These are phyloP conservation scores for Prosopis cineraria DNA, from an alignment of 306 rosid species.

Conservation along the genomic window DNA sequence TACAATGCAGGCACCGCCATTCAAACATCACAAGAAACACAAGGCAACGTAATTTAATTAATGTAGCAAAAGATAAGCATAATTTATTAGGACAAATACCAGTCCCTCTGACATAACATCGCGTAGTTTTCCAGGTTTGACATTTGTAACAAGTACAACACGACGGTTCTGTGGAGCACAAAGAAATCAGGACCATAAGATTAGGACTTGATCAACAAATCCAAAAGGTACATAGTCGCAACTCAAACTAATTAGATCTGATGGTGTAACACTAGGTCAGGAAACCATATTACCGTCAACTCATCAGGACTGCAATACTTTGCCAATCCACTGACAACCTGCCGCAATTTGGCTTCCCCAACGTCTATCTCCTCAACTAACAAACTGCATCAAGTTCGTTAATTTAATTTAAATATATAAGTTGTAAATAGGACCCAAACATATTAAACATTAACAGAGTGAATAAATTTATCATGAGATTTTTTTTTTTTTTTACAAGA, in stretches of 20 bases:
- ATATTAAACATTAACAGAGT: conserved; percentile 21
- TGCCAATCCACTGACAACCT: conserved; percentile 97
- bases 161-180: conserved; percentile 65
- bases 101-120: conserved; percentile 95
- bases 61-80: conserved; percentile 6
- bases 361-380: conserved; percentile 95
- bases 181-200: conserved; percentile 26
- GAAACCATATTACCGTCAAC: conserved; percentile 61
- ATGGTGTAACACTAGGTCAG: background rate
- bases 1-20: conserved; percentile 25
- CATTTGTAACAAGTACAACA: conserved; percentile 86
- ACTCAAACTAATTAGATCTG: conserved; percentile 21
- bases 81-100: conserved; percentile 47
- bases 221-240: background rate
- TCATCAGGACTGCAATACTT: conserved; percentile 81
- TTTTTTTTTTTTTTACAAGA: conserved; percentile 28
- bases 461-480: background rate
- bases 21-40: conserved; percentile 21
- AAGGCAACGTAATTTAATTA: conserved; percentile 15
- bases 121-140: conserved; percentile 95
- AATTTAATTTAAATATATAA: conserved; percentile 26
- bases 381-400: conserved; percentile 56
- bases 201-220: background rate
- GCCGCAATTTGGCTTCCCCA: conserved; percentile 84
- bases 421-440: conserved; percentile 26